A percentile compares a stretch with the other conserved stretches of the same genome.
phyloP scores from a whole-genome alignment of 2,329 filamentous ascomycete genomes.

The Ilyonectria destructans region DNA sequence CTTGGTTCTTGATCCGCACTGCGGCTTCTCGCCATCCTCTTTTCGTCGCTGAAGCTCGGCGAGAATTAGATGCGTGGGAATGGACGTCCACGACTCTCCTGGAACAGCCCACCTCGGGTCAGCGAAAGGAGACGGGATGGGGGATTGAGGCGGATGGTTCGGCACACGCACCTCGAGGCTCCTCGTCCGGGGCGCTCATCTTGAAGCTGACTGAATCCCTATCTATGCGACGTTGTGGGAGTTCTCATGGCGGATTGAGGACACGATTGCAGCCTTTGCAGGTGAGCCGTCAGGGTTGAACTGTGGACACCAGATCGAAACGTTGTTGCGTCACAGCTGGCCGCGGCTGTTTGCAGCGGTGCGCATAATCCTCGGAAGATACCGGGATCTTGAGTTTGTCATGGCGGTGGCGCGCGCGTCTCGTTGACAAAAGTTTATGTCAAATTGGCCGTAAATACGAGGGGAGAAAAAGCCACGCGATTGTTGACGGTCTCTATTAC shows the following conservation, averaged over 20 bases:
- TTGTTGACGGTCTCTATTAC: conserved; percentile 2
- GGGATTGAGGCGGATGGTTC: background rate
- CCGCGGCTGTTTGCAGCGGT: conserved; percentile 40
- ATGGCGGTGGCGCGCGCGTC: conserved; percentile 5
- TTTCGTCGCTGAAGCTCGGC: conserved; percentile 69
- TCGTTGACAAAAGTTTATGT: conserved; percentile 7
- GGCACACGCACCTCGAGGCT: conserved; percentile 41
- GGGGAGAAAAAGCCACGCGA: conserved; percentile 14
- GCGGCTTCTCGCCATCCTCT: conserved; percentile 60
- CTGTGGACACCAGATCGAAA: conserved; percentile 24
- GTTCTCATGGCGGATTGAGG: conserved; percentile 47
- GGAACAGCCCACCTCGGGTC: conserved; percentile 27
- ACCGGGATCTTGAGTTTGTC: conserved; percentile 34
- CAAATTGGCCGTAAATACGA: background rate
- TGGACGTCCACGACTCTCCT: conserved; percentile 62
- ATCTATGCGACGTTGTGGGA: conserved; percentile 36
- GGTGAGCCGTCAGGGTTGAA: conserved; percentile 2
- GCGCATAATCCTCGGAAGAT: conserved; percentile 50
- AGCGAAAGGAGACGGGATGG: conserved; percentile 39
- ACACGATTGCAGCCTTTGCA: conserved; percentile 41
- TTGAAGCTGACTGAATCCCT: conserved; percentile 35
- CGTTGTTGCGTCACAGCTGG: conserved; percentile 46
- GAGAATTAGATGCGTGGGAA: conserved; percentile 67
- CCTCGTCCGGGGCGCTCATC: conserved; percentile 41
- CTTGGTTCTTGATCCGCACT: conserved; percentile 67